Percentiles rank a stretch among this genome's conserved stretches.
Evolutionary conservation across 805 yeast genomes (phyloP).

Genomic region (Kodamaea kakaduensis): DNA sequence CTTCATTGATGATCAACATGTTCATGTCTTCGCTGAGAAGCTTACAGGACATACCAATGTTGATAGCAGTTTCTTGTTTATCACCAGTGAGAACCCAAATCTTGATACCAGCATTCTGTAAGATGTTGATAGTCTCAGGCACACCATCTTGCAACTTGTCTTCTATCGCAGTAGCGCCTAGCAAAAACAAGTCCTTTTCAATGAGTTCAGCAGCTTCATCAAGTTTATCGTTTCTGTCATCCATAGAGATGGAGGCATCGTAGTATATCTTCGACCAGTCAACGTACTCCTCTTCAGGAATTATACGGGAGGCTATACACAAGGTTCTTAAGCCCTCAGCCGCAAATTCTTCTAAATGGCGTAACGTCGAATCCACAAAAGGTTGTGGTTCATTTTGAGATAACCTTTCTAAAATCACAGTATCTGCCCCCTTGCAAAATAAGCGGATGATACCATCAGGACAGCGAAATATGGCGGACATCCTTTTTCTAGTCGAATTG

Average conservation of each 20-base stretch:
- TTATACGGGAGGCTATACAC: slow-evolving; percentile 82
- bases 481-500: slow-evolving; percentile 94
- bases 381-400: slow-evolving; percentile 58
- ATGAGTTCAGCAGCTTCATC: slow-evolving; percentile 89
- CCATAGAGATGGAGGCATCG: slow-evolving; percentile 78
- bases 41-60: slow-evolving; percentile 97
- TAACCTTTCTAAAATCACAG: slow-evolving; percentile 86
- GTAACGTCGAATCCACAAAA: slow-evolving; percentile 76
- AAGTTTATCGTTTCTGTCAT: slow-evolving; percentile 66
- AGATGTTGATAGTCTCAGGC: slow-evolving; percentile 92
- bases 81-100: slow-evolving; percentile 99
- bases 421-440: slow-evolving; percentile 97
- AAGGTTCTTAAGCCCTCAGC: slow-evolving; percentile 92
- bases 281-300: slow-evolving; percentile 73
- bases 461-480: slow-evolving; percentile 91
- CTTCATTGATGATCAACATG: slow-evolving; percentile 83
- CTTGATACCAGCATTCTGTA: slow-evolving; percentile 95
- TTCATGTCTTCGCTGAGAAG: slow-evolving; percentile 95
- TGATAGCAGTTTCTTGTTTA: slow-evolving; percentile 96
- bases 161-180: slow-evolving; percentile 98
- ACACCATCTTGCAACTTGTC: slow-evolving; percentile 98
- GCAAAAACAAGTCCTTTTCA: slow-evolving; percentile 69
- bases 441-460: slow-evolving; percentile 90
- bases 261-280: slow-evolving; percentile 66
- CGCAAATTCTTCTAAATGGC: slow-evolving; percentile 94